Conservation (phyloP, 1,284 basidiomycete species). For the Schizopora paradoxa region DNA sequence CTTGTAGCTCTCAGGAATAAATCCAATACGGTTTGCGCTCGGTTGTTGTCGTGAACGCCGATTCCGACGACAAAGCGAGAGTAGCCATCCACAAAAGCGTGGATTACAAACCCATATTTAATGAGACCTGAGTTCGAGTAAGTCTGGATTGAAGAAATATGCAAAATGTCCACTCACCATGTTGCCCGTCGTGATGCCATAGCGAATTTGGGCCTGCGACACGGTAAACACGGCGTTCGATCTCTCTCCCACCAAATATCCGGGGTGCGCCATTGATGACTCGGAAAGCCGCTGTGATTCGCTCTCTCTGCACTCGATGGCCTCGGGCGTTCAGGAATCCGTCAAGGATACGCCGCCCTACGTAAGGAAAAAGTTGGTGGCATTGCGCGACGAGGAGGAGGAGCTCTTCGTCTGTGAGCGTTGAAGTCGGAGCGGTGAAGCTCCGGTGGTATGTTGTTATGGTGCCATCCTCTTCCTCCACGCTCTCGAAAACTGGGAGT, state of each 20-base stretch:
- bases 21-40: slow-evolving; percentile 24
- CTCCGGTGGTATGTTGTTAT: slow-evolving; percentile 19
- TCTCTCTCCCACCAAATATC: slow-evolving; percentile 5
- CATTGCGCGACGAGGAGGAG: neutral
- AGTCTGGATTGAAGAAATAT: neutral
- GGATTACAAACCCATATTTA: slow-evolving; percentile 32
- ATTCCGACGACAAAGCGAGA: slow-evolving; percentile 25
- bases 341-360: neutral
- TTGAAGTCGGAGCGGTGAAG: slow-evolving; percentile 19
- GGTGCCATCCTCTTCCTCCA: slow-evolving; percentile 22
- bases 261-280: neutral
- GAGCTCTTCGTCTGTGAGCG: slow-evolving; percentile 2
- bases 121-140: slow-evolving; percentile 26
- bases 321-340: neutral
- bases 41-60: slow-evolving; percentile 25
- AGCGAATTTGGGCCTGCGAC: slow-evolving; percentile 20
- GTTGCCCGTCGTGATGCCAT: slow-evolving; percentile 22
- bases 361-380: neutral
- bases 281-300: neutral
- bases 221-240: slow-evolving; percentile 10
- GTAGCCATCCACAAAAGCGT: slow-evolving; percentile 33
- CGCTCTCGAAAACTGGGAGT: slow-evolving; percentile 24
- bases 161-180: slow-evolving; percentile 12
- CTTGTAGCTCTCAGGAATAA: slow-evolving; percentile 21
- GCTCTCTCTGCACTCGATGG: neutral